Percentiles rank a stretch among this genome's conserved stretches.
phyloP scores from a whole-genome alignment of 176 grass and related monocot genomes.

The Thinopyrum elongatum region DNA sequence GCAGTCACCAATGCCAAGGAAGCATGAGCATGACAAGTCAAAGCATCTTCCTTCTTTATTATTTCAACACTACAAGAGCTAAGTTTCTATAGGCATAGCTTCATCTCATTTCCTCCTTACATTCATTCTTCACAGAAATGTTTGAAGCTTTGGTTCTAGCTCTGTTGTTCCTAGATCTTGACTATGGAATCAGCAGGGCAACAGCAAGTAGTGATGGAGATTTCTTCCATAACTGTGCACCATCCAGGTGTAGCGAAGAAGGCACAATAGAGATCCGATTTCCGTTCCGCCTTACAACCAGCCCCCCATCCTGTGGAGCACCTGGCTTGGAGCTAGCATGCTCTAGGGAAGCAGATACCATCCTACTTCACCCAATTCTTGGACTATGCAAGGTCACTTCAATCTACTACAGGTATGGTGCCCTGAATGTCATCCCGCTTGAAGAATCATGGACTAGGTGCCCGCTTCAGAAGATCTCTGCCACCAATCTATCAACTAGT shows the following conservation, averaged over 20 bases:
- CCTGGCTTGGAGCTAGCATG: constrained; percentile 49
- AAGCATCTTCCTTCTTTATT: background rate
- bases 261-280: constrained; percentile 32
- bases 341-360: constrained; percentile 14
- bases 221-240: constrained; percentile 27
- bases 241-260: constrained; percentile 7
- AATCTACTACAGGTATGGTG: background rate
- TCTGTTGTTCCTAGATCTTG: constrained; percentile 13
- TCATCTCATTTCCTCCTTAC: background rate
- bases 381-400: constrained; percentile 32
- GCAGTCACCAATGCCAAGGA: background rate
- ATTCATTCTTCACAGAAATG: constrained; percentile 10
- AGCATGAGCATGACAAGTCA: no score
- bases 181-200: background rate
- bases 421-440: constrained; percentile 7
- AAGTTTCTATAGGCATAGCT: background rate
- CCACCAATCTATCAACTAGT: constrained; percentile 19
- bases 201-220: constrained; percentile 11
- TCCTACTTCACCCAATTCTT: constrained; percentile 41
- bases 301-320: constrained; percentile 20
- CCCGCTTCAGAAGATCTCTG: constrained; percentile 31
- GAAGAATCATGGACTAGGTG: constrained; percentile 27
- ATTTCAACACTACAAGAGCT: background rate
- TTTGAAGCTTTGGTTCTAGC: background rate
- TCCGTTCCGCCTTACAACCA: constrained; percentile 34